These are phyloP conservation scores for Cystoisospora suis DNA, from an alignment of 169 alveolate genomes.

Conservation along the genomic window DNA sequence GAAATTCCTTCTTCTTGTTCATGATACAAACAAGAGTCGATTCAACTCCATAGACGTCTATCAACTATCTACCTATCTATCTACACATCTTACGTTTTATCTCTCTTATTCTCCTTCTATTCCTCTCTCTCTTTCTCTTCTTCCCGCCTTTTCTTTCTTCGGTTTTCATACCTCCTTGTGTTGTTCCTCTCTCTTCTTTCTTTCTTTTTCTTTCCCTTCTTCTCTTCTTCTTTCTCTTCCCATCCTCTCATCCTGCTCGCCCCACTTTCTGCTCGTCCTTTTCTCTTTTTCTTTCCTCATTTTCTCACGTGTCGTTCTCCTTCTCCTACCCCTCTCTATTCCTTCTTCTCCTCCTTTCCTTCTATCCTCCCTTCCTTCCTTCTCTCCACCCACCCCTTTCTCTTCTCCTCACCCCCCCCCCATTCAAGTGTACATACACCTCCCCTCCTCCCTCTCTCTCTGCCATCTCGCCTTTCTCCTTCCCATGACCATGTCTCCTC, in stretches of 20 bases:
- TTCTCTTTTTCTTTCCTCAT: background rate
- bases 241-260: background rate
- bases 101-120: background rate
- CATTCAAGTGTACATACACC: background rate
- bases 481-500: background rate
- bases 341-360: background rate
- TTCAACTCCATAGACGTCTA: too few species aligned
- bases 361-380: background rate
- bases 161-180: too few species aligned
- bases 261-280: background rate
- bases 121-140: background rate
- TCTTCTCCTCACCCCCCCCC: background rate
- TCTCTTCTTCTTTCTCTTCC: background rate
- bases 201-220: background rate
- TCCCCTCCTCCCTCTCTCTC: background rate
- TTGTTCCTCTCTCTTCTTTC: too few species aligned
- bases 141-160: too few species aligned
- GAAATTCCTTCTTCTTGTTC: too few species aligned
- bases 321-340: background rate
- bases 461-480: background rate
- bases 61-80: too few species aligned
- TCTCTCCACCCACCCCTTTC: background rate
- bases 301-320: background rate
- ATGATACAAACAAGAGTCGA: too few species aligned
- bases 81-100: background rate